Conservation (phyloP, 306 rosid species). For the Cicer cuneatum region DNA sequence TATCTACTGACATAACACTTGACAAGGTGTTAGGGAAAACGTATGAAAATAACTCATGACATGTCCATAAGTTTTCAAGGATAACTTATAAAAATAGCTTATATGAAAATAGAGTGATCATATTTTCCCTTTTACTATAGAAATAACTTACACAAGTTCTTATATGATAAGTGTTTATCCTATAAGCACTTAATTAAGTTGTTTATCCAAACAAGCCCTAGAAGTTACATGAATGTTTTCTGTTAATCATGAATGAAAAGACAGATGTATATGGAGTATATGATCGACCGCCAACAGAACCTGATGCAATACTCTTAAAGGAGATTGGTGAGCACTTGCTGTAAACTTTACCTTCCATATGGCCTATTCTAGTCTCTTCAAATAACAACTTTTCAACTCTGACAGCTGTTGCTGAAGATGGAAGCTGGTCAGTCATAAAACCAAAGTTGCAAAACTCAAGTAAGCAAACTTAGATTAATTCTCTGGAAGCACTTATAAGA, state of each 20-base stretch:
- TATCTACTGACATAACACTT: too few relatives aligned
- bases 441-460: constrained; percentile 65
- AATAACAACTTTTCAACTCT: constrained; percentile 13
- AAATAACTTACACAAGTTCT: too few relatives aligned
- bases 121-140: too few relatives aligned
- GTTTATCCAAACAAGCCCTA: not conserved
- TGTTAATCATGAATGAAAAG: constrained; percentile 55
- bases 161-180: too few relatives aligned
- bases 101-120: too few relatives aligned
- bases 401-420: constrained; percentile 75
- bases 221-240: constrained; percentile 51
- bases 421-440: constrained; percentile 79
- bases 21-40: too few relatives aligned
- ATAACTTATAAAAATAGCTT: too few relatives aligned
- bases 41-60: too few relatives aligned
- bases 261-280: constrained; percentile 92
- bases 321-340: constrained; percentile 70
- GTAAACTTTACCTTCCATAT: constrained; percentile 36
- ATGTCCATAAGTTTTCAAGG: too few relatives aligned
- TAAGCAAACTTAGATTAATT: constrained; percentile 42
- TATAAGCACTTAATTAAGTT: too few relatives aligned
- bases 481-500: not conserved
- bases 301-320: constrained; percentile 71
- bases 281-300: constrained; percentile 83
- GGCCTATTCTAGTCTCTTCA: constrained; percentile 32